phyloP scores from a whole-genome alignment of 306 rosid genomes.

The Mucuna pruriens region DNA sequence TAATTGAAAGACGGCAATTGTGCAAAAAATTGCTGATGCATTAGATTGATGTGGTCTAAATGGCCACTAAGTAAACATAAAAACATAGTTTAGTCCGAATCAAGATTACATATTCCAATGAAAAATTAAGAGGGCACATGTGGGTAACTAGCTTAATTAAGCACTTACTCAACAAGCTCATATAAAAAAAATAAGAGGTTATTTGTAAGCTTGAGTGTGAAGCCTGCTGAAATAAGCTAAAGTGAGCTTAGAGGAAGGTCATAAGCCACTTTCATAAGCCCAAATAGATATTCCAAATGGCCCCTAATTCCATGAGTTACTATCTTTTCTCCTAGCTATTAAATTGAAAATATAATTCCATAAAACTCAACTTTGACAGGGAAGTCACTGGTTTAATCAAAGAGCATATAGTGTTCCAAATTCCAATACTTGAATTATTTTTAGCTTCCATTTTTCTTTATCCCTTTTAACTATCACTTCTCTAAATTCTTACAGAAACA shows the following conservation, averaged over 20 bases:
- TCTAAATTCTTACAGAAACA: background rate
- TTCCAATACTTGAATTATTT: constrained; percentile 11
- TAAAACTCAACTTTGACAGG: background rate
- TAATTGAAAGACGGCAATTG: constrained; percentile 20
- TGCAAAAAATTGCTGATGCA: background rate
- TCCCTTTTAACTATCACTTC: background rate
- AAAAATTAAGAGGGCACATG: background rate
- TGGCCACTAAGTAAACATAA: background rate
- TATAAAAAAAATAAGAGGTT: background rate
- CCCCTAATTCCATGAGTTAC: background rate
- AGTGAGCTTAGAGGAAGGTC: background rate
- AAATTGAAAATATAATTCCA: background rate
- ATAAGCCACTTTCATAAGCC: background rate
- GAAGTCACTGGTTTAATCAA: constrained; percentile 7
- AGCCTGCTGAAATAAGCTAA: background rate
- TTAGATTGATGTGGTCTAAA: background rate
- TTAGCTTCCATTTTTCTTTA: background rate
- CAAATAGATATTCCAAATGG: background rate
- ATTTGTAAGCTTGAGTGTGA: background rate
- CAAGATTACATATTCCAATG: background rate
- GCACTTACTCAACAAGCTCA: background rate
- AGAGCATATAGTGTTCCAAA: background rate
- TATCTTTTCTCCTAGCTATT: constrained; percentile 7
- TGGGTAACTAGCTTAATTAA: background rate
- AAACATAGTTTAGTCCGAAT: constrained; percentile 6